phyloP scores from a whole-genome alignment of 2,329 filamentous ascomycete species.

The Tolypocladium paradoxum region DNA sequence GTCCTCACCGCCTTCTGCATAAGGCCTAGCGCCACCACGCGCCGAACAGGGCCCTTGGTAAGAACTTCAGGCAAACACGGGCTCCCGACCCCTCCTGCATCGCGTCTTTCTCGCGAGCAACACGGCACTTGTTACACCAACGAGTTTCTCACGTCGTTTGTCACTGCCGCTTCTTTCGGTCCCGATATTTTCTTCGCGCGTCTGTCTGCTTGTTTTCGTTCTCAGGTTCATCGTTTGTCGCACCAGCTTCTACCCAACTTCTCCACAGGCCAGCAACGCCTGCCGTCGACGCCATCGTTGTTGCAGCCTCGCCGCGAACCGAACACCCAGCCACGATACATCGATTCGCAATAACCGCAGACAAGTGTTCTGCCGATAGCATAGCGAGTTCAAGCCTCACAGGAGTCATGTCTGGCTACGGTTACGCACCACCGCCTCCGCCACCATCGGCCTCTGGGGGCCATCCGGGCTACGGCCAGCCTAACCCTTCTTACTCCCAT shows the following conservation, averaged over 20 bases:
- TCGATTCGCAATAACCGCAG: neutral
- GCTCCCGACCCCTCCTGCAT: neutral
- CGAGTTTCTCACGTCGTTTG: neutral
- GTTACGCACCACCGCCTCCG: constrained; percentile 43
- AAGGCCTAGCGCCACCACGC: neutral
- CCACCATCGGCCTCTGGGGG: constrained; percentile 24
- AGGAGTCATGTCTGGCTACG: constrained; percentile 35
- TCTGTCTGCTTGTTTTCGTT: neutral
- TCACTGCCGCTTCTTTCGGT: neutral
- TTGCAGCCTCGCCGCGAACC: neutral
- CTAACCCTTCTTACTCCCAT: constrained; percentile 26
- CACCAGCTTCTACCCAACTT: neutral
- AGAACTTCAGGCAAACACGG: neutral
- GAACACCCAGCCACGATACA: neutral
- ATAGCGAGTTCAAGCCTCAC: constrained; percentile 3
- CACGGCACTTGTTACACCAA: neutral
- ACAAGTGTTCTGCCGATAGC: constrained; percentile 9
- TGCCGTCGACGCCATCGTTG: no score
- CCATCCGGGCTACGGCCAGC: constrained; percentile 27
- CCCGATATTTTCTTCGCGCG: neutral
- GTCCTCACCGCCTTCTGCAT: constrained; percentile 2
- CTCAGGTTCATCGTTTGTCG: neutral
- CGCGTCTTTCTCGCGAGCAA: neutral
- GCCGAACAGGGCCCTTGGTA: neutral
- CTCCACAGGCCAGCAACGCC: neutral